Evolutionary conservation across 345 rosid genomes (phyloP), one percentile per base, ranked within the genome.

Genomic region (Corchorus olitorius): DNA sequence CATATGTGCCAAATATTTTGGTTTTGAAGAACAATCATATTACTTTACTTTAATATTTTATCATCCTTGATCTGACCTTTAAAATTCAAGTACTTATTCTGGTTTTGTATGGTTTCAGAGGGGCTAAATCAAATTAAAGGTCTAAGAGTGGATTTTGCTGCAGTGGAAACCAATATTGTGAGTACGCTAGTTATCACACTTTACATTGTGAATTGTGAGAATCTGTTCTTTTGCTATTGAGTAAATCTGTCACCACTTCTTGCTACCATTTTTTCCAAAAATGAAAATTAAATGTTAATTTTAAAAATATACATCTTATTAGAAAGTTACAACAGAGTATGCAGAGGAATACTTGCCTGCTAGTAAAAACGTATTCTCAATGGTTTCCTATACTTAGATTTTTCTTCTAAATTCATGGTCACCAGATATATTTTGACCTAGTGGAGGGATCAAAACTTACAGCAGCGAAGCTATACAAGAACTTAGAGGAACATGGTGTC

Each of bases 161-260:
- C 95, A 2, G 94, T 93, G 70, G 95, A 93, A 84, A 96, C 98
- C 64, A 93, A 96, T 79, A 91, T 96, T 6, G 98, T 96, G 77
- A 92, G 99, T 84, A 55, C 27, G 20, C 61, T 48, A 17, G 39
- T 65, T 70, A 66, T 69, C 39, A 45, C 65, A 69, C 35, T 46
- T 0, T 60, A 1, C 39, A 53, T 20, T 43, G 39, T 75, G 41
- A 20, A 53, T 20, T 43, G 39, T 75, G 41, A 20, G 9, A 56
- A 11, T 45, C 11, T 53, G 15, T 20, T 15, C 9, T 22, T 65
- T 53, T 7, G 49, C 2, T n/a, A 20, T 77, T 3, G 19, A 1
- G 67, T 59, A 22, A 9, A 19, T 78, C 37, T 6, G 5, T 53
- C 17, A 43, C 8, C 52, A 10, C 60, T 50, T 33, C 22, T 52